Conservation (phyloP, 2,329 filamentous ascomycete species). For the Biscogniauxia sp. region DNA sequence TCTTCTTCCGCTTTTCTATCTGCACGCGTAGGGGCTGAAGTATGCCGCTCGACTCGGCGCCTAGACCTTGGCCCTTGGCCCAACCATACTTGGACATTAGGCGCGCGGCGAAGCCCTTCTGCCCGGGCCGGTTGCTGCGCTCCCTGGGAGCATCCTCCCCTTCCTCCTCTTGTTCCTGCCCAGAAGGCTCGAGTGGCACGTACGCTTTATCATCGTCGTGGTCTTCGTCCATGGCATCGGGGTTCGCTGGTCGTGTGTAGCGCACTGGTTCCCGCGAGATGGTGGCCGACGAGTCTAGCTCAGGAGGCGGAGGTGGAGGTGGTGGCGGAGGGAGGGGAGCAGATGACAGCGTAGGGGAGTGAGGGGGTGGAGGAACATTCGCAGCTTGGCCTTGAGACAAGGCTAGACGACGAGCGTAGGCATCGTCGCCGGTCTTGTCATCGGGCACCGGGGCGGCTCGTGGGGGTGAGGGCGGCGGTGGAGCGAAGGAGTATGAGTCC, state of each 20-base stretch:
- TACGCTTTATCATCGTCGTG: slow-evolving; percentile 28
- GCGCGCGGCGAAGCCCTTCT: slow-evolving; percentile 80
- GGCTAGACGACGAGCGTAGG: slow-evolving; percentile 61
- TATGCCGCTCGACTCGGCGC: slow-evolving; percentile 79
- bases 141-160: slow-evolving; percentile 24
- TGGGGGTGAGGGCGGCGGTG: slow-evolving; percentile 51
- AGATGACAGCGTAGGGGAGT: slow-evolving; percentile 24
- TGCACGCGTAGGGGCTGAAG: slow-evolving; percentile 79
- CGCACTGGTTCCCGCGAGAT: slow-evolving; percentile 78
- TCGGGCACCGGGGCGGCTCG: slow-evolving; percentile 46
- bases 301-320: slow-evolving; percentile 36
- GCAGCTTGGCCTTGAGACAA: slow-evolving; percentile 45
- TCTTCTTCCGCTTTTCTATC: slow-evolving; percentile 81
- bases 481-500: slow-evolving; percentile 54
- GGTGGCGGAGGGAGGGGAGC: slow-evolving; percentile 8
- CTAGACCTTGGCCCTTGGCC: slow-evolving; percentile 83
- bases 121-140: slow-evolving; percentile 69
- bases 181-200: slow-evolving; percentile 25
- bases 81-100: slow-evolving; percentile 94
- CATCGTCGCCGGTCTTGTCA: slow-evolving; percentile 67
- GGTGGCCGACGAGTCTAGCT: slow-evolving; percentile 48
- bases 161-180: neutral
- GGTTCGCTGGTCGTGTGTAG: slow-evolving; percentile 56
- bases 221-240: slow-evolving; percentile 39
- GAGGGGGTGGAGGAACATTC: slow-evolving; percentile 24